Conservation (phyloP, 257 asterid genomes). For the Solanum neorickii region DNA sequence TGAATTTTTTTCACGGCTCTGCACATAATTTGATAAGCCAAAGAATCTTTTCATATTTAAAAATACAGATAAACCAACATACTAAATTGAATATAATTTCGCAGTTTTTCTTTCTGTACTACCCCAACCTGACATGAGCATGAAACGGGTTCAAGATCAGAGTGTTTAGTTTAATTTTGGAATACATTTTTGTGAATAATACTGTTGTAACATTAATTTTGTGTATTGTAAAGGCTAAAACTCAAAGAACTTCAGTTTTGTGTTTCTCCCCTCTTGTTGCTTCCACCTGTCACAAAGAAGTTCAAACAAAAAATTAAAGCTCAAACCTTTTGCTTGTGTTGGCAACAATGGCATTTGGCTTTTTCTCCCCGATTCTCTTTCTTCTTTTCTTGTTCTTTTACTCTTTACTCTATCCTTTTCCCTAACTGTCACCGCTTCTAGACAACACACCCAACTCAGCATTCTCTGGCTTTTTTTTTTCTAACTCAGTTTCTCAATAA, state of each 20-base stretch:
- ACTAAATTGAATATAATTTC: background rate
- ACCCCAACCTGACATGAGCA: too few relatives aligned
- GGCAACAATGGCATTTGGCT: background rate
- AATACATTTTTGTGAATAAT: background rate
- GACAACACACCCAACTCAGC: background rate
- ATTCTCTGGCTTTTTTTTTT: background rate
- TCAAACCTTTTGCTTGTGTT: background rate
- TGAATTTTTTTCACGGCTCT: background rate
- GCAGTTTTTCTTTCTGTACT: background rate
- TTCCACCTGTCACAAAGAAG: background rate
- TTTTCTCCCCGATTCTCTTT: background rate
- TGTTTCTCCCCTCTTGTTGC: background rate
- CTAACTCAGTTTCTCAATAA: background rate
- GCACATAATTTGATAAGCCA: background rate
- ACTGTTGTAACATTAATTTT: background rate
- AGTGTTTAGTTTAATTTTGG: background rate
- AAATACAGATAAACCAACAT: background rate
- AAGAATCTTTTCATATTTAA: background rate
- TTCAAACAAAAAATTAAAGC: background rate
- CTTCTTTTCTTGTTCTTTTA: background rate
- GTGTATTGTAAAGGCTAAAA: background rate
- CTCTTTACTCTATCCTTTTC: background rate
- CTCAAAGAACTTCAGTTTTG: background rate
- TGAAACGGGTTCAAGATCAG: background rate
- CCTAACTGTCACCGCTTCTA: background rate